Percentiles rank a stretch among this genome's conserved stretches.
These are phyloP conservation scores for Cadophora luteo-olivacea DNA, from an alignment of 2,329 filamentous ascomycete genomes.

Conservation along the genomic window DNA sequence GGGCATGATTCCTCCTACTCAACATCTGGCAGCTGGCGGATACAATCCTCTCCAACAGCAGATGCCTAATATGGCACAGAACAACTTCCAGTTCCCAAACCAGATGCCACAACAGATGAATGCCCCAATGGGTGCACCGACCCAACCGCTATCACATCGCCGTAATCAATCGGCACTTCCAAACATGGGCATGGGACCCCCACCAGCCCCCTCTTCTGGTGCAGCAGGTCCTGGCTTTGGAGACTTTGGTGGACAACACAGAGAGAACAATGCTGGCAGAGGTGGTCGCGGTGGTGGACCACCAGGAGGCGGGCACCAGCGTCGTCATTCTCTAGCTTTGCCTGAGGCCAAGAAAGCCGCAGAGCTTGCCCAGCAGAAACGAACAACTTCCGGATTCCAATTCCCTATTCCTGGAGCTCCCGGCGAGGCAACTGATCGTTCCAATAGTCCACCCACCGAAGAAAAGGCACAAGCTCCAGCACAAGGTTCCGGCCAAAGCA, in stretches of 20 bases:
- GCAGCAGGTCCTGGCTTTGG: conserved; percentile 80
- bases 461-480: conserved; percentile 39
- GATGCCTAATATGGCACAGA: conserved; percentile 81
- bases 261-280: conserved; percentile 71
- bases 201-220: conserved; percentile 89
- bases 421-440: conserved; percentile 59
- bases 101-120: conserved; percentile 78
- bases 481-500: conserved; percentile 32
- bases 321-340: conserved; percentile 91
- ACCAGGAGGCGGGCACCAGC: conserved; percentile 80
- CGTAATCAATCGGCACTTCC: conserved; percentile 97
- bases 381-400: conserved; percentile 92
- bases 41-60: conserved; percentile 82
- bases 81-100: conserved; percentile 87
- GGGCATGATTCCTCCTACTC: conserved; percentile 89
- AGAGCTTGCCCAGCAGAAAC: conserved; percentile 94
- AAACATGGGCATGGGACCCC: conserved; percentile 86
- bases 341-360: conserved; percentile 98
- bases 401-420: conserved; percentile 81
- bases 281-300: conserved; percentile 76
- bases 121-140: conserved; percentile 76
- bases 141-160: conserved; percentile 85
- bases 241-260: conserved; percentile 72
- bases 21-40: conserved; percentile 74
- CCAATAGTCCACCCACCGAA: conserved; percentile 37